These are phyloP conservation scores for Mucor indicus DNA, from an alignment of 371 early-diverging fungal genomes.

Conservation along the genomic window DNA sequence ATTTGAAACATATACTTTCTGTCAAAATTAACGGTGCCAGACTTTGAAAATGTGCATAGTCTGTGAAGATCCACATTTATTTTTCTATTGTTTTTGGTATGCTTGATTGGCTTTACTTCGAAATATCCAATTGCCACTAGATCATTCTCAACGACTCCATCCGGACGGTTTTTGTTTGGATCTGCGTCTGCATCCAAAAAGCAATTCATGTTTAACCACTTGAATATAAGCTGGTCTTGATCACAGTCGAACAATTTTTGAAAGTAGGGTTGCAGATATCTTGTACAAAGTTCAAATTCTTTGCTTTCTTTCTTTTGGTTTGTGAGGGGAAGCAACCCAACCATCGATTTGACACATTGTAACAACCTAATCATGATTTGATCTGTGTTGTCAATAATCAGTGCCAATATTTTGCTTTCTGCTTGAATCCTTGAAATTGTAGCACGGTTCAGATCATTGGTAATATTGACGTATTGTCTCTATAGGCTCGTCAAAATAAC, in stretches of 20 bases:
- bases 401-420: constrained; percentile 2
- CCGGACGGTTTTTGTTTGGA: constrained; percentile 9
- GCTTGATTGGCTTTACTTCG: constrained; percentile 6
- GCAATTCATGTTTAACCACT: constrained; percentile 10
- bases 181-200: constrained; percentile 4
- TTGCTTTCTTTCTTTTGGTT: constrained; percentile 5
- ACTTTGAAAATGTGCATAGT: constrained; percentile 4
- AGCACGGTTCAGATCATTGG: constrained; percentile 3
- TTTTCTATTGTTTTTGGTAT: constrained; percentile 4
- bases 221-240: constrained; percentile 3
- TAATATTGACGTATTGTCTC: constrained; percentile 5
- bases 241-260: constrained; percentile 4
- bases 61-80: constrained; percentile 7
- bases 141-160: constrained; percentile 7
- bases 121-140: constrained; percentile 3
- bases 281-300: constrained; percentile 5
- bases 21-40: constrained; percentile 3
- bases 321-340: constrained; percentile 1
- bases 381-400: constrained; percentile 1
- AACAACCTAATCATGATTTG: constrained; percentile 2
- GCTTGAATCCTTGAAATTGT: constrained; percentile 1
- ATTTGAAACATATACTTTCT: constrained; percentile 8
- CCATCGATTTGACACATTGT: constrained; percentile 1
- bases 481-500: constrained; percentile 2
- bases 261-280: constrained; percentile 1